These are phyloP conservation scores for Camellia sinensis DNA, from an alignment of 148 eudicot species.

Conservation along the genomic window DNA sequence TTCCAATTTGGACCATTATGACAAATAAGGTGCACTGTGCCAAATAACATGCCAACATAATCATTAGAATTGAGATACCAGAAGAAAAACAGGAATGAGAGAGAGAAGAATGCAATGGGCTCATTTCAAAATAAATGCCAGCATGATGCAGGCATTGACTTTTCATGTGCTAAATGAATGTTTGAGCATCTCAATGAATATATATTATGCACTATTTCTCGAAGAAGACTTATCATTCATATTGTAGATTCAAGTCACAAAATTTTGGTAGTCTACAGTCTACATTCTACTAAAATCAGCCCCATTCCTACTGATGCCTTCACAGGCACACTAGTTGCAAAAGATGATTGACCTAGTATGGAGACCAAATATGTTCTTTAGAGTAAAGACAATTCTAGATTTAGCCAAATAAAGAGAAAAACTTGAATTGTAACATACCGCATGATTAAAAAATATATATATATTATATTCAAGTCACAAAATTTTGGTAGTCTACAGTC, in stretches of 20 bases:
- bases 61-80: background rate
- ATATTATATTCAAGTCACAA: background rate
- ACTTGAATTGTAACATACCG: background rate
- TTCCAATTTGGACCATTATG: background rate
- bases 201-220: background rate
- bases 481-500: too few relatives aligned
- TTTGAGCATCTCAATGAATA: background rate
- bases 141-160: conserved; percentile 5
- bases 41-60: background rate
- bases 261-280: background rate
- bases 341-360: background rate
- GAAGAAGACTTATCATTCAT: background rate
- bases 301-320: conserved; percentile 4
- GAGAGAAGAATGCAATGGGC: background rate
- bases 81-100: background rate
- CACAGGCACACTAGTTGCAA: background rate
- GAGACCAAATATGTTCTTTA: background rate
- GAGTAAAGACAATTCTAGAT: background rate
- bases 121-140: background rate
- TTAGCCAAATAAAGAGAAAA: background rate
- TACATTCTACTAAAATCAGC: background rate
- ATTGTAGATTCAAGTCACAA: background rate
- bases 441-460: too few relatives aligned
- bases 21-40: background rate
- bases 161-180: background rate